phyloP scores from a whole-genome alignment of 2,329 filamentous ascomycete genomes.

The Pseudocercospora crystallina region DNA sequence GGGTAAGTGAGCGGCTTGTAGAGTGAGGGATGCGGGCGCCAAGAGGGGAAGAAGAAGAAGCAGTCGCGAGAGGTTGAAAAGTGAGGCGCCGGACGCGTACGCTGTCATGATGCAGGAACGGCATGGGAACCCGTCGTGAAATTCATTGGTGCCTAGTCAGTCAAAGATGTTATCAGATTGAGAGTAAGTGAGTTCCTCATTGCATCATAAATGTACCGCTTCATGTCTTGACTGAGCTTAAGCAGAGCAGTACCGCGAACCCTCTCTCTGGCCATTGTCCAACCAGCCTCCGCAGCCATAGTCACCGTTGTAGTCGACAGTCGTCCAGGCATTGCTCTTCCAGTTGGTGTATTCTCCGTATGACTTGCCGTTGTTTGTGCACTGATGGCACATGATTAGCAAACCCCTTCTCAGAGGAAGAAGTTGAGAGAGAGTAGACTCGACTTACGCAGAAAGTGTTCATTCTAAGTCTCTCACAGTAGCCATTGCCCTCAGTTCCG shows the following conservation, averaged over 20 bases:
- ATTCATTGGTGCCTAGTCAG: too few species aligned
- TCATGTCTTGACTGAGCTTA: too few species aligned
- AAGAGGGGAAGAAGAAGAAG: too few species aligned
- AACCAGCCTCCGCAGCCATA: background rate
- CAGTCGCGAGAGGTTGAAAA: too few species aligned
- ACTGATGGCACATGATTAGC: background rate
- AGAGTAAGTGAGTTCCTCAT: too few species aligned
- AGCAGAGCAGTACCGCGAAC: constrained; percentile 1
- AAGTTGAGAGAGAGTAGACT: background rate
- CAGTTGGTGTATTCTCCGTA: constrained; percentile 1
- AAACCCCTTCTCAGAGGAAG: background rate
- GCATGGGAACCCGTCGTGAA: too few species aligned
- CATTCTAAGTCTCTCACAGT: constrained; percentile 1
- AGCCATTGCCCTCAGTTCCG: background rate
- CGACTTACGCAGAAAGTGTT: constrained; percentile 3
- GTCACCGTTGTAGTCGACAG: background rate
- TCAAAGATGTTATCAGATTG: too few species aligned
- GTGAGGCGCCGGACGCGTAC: too few species aligned
- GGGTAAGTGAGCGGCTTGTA: too few species aligned
- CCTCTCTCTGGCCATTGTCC: background rate
- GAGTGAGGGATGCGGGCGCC: too few species aligned
- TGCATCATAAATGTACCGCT: too few species aligned
- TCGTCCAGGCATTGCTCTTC: constrained; percentile 1
- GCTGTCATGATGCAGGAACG: too few species aligned
- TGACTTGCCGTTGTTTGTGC: background rate